Base-by-base conservation (phyloP, 345 rosid genomes). In the Boechera stricta region DNA sequence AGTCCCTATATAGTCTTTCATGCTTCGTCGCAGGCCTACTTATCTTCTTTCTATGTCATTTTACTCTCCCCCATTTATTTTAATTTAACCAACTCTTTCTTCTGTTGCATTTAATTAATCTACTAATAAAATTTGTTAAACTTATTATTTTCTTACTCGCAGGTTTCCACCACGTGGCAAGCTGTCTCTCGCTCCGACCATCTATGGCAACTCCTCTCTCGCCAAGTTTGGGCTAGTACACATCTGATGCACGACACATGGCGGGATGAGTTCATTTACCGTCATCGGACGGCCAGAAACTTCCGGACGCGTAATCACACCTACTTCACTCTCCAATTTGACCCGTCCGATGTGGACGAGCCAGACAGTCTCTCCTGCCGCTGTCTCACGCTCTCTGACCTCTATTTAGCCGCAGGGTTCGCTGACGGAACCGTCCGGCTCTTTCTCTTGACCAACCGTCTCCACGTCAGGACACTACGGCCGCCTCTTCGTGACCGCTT, bases 121-220 rank as follows among this genome's bases (percentile, higher is more conserved):
- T 59, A 60, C n/a, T 61, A 61, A 21, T 59, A 44, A 33, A 9
- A 13, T 18, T 16, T 58, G 36, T 28, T 38, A 18, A 18, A 47
- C 8, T 18, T 51, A 2, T 8, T 18, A n/a, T 10, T 60, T 5
- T 60, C 5, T 53, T 53, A 15, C 53, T 49, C 61, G 70, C 80
- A 93, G 98, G 98, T 93, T 0, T 92, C 97, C 59, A 81, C 96
- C 69, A 95, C 95, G 81, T 95, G 99, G 99, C 95, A 82, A 6
- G 89, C 93, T 0, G 85, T 92, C 2, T 92, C 94, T 7, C 90
- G 84, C 1, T 94, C 94, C 6, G 89, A 92, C 56, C 87, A 81
- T 4, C 87, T 95, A 24, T 95, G 99, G 99, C 85, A 76, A 35
- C 84, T 86, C 4, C 87, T 95, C 18, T 73, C 87, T 6, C 82